Evolutionary conservation across 495 filamentous ascomycete genomes (phyloP).

Genomic region (Penicillium paradoxum): DNA sequence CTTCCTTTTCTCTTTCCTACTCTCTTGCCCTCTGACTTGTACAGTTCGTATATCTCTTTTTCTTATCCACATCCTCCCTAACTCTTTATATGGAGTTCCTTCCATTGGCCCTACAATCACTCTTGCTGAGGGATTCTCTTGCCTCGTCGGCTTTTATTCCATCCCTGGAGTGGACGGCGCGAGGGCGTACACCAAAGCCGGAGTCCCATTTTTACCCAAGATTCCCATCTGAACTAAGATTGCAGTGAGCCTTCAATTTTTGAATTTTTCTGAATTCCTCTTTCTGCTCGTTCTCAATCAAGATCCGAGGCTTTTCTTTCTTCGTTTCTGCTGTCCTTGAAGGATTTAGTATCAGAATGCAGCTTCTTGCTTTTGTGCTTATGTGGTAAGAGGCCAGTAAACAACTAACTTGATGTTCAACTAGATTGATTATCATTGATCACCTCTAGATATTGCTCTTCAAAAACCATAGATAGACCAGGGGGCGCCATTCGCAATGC

Average conservation of each 20-base stretch:
- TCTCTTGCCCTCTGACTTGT: constrained; percentile 4
- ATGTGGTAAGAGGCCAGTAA: neutral
- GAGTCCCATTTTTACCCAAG: constrained; percentile 18
- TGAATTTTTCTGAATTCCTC: neutral
- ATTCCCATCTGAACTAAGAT: constrained; percentile 24
- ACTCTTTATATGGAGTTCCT: constrained; percentile 2
- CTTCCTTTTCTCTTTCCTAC: neutral
- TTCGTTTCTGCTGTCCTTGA: neutral
- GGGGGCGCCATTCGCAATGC: constrained; percentile 24
- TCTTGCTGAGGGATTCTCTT: neutral
- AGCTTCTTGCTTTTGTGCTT: neutral
- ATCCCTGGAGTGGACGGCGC: constrained; percentile 19
- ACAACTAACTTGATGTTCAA: neutral
- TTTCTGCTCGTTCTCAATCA: neutral
- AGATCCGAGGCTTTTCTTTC: neutral
- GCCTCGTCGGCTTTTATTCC: neutral
- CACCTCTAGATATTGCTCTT: constrained; percentile 4
- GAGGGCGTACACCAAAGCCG: constrained; percentile 18
- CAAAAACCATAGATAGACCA: neutral
- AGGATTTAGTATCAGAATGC: neutral
- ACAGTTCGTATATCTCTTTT: constrained; percentile 7
- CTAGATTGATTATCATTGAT: neutral
- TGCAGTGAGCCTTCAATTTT: neutral
- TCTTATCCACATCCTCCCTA: neutral
- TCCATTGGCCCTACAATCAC: neutral